Conservation (phyloP, 129 eudicot species). For the Pulicaria dysenterica region DNA sequence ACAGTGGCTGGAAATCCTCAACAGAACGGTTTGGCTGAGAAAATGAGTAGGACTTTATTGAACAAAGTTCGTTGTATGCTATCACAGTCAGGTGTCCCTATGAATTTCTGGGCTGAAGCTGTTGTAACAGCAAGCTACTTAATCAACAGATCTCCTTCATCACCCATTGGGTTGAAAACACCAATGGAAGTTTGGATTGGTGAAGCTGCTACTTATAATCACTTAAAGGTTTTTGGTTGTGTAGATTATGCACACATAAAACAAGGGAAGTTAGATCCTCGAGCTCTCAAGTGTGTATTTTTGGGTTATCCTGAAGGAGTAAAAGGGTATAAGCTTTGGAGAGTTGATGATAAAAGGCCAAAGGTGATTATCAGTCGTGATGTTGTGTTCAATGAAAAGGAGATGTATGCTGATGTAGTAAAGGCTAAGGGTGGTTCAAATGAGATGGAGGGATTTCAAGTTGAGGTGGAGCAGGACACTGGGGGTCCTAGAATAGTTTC, state of each 20-base stretch:
- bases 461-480: background rate
- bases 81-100: background rate
- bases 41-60: background rate
- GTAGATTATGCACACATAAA: background rate
- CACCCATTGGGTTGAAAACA: background rate
- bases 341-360: background rate
- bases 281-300: background rate
- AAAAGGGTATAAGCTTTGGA: background rate
- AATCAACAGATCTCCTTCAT: background rate
- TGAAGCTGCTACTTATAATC: background rate
- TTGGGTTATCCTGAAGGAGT: background rate
- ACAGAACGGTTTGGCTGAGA: background rate
- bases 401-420: background rate
- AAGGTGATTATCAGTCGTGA: background rate
- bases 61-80: background rate
- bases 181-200: background rate
- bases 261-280: background rate
- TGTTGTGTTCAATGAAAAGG: background rate
- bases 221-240: background rate
- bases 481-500: too few relatives aligned
- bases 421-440: too few relatives aligned
- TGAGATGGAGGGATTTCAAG: background rate
- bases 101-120: background rate
- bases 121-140: background rate
- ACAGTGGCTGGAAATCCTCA: background rate